phyloP scores from a whole-genome alignment of 176 grass and related monocot species.

The Juncus inflexus region DNA sequence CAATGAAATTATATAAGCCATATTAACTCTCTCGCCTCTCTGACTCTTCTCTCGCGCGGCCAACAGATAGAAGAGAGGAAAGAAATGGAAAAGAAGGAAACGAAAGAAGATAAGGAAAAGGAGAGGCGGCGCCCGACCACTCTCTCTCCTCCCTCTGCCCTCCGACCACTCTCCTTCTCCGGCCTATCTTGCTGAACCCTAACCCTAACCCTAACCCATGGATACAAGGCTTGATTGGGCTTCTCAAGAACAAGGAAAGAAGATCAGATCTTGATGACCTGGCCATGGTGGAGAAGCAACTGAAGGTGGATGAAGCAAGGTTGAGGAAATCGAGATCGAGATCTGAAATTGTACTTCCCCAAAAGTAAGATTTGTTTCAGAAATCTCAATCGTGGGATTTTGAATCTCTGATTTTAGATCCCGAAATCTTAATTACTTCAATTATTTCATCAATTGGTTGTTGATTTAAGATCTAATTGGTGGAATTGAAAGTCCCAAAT shows the following conservation, averaged over 20 bases:
- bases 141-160: too few species aligned
- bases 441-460: too few species aligned
- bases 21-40: too few species aligned
- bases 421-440: neutral
- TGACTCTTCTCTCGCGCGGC: too few species aligned
- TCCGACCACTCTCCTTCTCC: too few species aligned
- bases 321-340: constrained; percentile 38
- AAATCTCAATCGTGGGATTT: neutral
- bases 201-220: too few species aligned
- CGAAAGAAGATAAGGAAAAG: too few species aligned
- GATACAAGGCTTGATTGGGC: constrained; percentile 33
- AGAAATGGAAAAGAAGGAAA: too few species aligned
- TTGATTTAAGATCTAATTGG: neutral
- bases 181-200: too few species aligned
- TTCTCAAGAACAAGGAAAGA: constrained; percentile 29
- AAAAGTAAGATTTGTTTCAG: constrained; percentile 46
- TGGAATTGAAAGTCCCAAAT: neutral
- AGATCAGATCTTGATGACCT: constrained; percentile 33
- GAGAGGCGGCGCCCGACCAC: too few species aligned
- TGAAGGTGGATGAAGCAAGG: constrained; percentile 21
- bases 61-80: too few species aligned
- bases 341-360: constrained; percentile 43
- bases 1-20: too few species aligned
- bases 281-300: constrained; percentile 39
- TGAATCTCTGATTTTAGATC: neutral